These are phyloP conservation scores for Babesia sp. DNA, from an alignment of 169 alveolate genomes.

Conservation along the genomic window DNA sequence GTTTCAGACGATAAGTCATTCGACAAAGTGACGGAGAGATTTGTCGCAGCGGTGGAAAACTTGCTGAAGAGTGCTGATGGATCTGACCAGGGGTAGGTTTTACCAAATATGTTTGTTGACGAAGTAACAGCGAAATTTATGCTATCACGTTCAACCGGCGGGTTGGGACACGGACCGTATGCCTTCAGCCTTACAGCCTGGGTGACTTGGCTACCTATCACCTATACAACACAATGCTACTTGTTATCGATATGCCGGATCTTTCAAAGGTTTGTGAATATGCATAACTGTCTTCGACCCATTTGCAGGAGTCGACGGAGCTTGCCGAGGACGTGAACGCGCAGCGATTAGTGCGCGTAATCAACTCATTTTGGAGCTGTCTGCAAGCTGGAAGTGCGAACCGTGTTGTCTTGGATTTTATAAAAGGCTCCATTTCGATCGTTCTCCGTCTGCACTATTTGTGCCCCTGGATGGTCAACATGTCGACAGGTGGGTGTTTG, in stretches of 20 bases:
- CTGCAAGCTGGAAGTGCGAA: neutral
- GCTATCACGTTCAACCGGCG: neutral
- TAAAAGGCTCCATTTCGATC: slow-evolving; percentile 16
- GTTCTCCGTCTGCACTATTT: slow-evolving; percentile 19
- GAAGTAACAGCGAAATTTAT: neutral
- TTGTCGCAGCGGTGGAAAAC: neutral
- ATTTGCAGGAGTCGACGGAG: neutral
- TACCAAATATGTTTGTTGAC: neutral
- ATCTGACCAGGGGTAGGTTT: neutral
- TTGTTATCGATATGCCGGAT: slow-evolving; percentile 19
- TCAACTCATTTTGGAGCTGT: slow-evolving; percentile 12
- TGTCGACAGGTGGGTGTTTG: slow-evolving; percentile 23
- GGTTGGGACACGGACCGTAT: neutral
- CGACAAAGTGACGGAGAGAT: slow-evolving; percentile 10
- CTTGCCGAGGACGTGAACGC: slow-evolving; percentile 17
- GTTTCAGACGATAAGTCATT: slow-evolving; percentile 10
- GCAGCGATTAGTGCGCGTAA: neutral
- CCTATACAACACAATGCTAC: slow-evolving; percentile 13
- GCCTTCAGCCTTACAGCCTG: slow-evolving; percentile 19
- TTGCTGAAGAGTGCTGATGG: neutral
- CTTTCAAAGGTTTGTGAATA: slow-evolving; percentile 18
- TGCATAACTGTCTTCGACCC: too few relatives aligned
- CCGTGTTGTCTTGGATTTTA: neutral
- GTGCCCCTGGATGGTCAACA: slow-evolving; percentile 42
- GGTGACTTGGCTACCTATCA: slow-evolving; percentile 39